Evolutionary conservation across 306 rosid species (phyloP).

Genomic region (Pyrus communis): DNA sequence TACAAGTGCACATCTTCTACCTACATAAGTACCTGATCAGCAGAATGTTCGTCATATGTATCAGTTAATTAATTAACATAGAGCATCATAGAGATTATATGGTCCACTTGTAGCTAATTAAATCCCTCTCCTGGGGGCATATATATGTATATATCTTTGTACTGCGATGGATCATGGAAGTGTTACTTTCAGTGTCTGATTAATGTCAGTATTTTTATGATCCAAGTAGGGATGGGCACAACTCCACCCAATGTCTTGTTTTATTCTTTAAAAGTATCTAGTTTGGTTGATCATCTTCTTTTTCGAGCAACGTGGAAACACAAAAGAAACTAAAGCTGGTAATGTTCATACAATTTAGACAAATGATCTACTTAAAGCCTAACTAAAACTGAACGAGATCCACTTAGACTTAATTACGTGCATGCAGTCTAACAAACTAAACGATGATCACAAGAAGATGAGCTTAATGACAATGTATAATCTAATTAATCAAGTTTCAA

Average conservation of each 20-base stretch:
- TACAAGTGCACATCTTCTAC: too few relatives aligned
- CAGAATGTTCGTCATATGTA: not conserved
- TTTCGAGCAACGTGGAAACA: not conserved
- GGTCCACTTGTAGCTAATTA: constrained; percentile 38
- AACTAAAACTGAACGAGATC: too few relatives aligned
- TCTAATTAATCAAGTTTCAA: not conserved
- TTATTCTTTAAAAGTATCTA: constrained; percentile 38
- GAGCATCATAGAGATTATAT: constrained; percentile 24
- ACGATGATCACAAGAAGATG: too few relatives aligned
- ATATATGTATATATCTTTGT: constrained; percentile 26
- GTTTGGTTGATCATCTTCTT: constrained; percentile 25
- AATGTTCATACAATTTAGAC: too few relatives aligned
- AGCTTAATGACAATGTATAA: too few relatives aligned
- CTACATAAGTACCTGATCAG: too few relatives aligned
- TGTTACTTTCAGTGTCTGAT: constrained; percentile 60
- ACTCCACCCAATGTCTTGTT: constrained; percentile 45
- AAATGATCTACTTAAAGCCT: too few relatives aligned
- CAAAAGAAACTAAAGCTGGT: too few relatives aligned
- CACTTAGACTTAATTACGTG: too few relatives aligned
- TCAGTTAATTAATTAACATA: not conserved
- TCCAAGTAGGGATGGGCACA: constrained; percentile 47
- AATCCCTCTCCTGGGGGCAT: constrained; percentile 14
- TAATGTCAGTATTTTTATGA: constrained; percentile 44
- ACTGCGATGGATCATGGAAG: constrained; percentile 47
- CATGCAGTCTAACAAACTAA: too few relatives aligned